A percentile compares a stretch with the other conserved stretches of the same genome.
Evolutionary conservation across 495 filamentous ascomycete species (phyloP).

Genomic region (Podospora comata): DNA sequence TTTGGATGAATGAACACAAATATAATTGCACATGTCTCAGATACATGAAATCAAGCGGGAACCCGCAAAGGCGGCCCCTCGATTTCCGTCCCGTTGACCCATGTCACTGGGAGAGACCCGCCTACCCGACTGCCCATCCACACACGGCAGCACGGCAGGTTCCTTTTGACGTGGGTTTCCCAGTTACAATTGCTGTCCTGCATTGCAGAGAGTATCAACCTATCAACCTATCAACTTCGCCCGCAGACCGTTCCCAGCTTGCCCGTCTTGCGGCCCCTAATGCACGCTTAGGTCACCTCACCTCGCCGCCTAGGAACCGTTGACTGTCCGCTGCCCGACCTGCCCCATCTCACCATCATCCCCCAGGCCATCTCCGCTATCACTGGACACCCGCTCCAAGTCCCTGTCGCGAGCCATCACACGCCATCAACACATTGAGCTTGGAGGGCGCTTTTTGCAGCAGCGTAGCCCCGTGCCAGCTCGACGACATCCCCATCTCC

Average conservation of each 20-base stretch:
- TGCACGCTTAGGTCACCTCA: conserved; percentile 11
- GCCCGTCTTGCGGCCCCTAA: neutral
- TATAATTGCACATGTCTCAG: neutral
- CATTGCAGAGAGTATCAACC: neutral
- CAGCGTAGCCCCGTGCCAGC: neutral
- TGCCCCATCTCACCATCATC: neutral
- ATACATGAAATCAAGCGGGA: neutral
- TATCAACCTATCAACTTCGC: conserved; percentile 8
- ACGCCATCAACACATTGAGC: neutral
- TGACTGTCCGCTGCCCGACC: conserved; percentile 19
- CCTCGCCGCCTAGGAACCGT: neutral
- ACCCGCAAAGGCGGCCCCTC: conserved; percentile 1
- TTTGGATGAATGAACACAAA: neutral
- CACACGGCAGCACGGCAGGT: conserved; percentile 1
- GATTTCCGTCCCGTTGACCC: neutral
- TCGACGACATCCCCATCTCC: neutral
- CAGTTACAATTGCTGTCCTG: neutral
- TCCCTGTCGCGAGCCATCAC: neutral
- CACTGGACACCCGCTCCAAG: neutral
- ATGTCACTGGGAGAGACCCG: conserved; percentile 6
- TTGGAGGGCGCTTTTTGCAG: neutral
- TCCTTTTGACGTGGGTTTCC: conserved; percentile 18
- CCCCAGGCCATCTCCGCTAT: conserved; percentile 1
- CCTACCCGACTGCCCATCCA: neutral
- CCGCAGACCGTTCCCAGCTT: conserved; percentile 16